phyloP scores from a whole-genome alignment of 257 asterid species.

The Forsythia viridissima region DNA sequence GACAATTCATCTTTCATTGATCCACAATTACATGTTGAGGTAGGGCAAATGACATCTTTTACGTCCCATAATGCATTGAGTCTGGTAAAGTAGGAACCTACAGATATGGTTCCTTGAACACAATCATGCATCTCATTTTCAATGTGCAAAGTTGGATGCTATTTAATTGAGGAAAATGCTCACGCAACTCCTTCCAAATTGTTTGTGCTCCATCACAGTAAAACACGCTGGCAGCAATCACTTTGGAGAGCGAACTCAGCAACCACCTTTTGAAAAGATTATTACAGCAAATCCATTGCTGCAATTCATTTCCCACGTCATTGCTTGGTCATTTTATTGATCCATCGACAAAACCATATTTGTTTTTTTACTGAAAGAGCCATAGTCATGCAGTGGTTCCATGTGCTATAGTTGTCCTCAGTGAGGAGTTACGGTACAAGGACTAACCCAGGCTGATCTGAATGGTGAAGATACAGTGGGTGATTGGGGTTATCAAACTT shows the following conservation, averaged over 20 bases:
- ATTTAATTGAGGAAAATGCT: no score
- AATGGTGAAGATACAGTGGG: no score
- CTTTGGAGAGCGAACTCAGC: neutral
- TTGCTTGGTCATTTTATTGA: neutral
- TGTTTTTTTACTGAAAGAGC: no score
- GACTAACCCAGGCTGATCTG: no score
- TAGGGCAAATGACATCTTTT: neutral
- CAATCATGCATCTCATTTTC: neutral
- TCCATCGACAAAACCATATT: neutral
- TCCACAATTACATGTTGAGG: neutral
- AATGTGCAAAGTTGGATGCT: neutral
- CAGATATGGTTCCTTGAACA: neutral
- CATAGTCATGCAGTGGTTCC: neutral
- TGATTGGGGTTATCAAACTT: no score
- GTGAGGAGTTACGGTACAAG: neutral
- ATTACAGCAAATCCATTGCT: slow-evolving; percentile 1
- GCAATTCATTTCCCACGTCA: neutral
- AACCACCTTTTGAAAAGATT: neutral
- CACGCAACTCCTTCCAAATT: no score
- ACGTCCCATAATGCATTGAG: neutral
- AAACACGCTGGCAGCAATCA: no score
- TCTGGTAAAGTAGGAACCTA: neutral
- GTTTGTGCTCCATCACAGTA: no score
- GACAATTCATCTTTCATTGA: no score
- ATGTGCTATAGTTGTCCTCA: neutral